Evolutionary conservation across 2,329 filamentous ascomycete genomes (phyloP).

Genomic region (Lithohypha guttulata): DNA sequence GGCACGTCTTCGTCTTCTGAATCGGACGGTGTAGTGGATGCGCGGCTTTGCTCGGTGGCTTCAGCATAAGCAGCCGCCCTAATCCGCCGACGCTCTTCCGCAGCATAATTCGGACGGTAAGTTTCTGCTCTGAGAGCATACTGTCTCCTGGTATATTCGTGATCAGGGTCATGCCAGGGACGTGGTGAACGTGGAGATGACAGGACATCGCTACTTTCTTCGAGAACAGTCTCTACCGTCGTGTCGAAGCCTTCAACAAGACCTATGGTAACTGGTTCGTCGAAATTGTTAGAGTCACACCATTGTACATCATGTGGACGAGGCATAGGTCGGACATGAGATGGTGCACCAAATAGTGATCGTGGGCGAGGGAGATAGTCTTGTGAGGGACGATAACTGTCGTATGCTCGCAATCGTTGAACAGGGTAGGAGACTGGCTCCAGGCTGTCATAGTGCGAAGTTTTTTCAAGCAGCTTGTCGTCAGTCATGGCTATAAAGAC

Average conservation of each 20-base stretch:
- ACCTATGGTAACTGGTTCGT: slow-evolving; percentile 8
- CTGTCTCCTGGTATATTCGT: slow-evolving; percentile 11
- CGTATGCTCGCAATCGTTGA: slow-evolving; percentile 15
- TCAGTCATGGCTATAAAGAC: slow-evolving; percentile 81
- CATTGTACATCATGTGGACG: slow-evolving; percentile 11
- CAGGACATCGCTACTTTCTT: slow-evolving; percentile 9
- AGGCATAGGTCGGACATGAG: slow-evolving; percentile 20
- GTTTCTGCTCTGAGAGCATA: slow-evolving; percentile 14
- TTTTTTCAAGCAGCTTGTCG: slow-evolving; percentile 62
- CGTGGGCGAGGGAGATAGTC: slow-evolving; percentile 31
- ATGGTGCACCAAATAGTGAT: slow-evolving; percentile 27
- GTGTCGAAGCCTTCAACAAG: slow-evolving; percentile 16
- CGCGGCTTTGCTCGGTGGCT: not conserved
- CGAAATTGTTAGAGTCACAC: slow-evolving; percentile 5
- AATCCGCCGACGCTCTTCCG: slow-evolving; percentile 8
- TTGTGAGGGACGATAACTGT: slow-evolving; percentile 27
- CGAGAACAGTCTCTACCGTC: slow-evolving; percentile 11
- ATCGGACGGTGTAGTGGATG: not conserved
- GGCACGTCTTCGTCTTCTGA: slow-evolving; percentile 3
- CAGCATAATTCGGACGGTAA: slow-evolving; percentile 16
- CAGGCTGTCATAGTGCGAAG: slow-evolving; percentile 64
- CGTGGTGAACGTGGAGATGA: slow-evolving; percentile 14
- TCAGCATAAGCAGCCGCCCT: slow-evolving; percentile 2
- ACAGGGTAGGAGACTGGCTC: slow-evolving; percentile 37
- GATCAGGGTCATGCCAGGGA: slow-evolving; percentile 19